Percentiles rank a stretch among this genome's conserved stretches.
Evolutionary conservation across 192 early-diverging fungal species (phyloP).

Genomic region (Podila horticola): DNA sequence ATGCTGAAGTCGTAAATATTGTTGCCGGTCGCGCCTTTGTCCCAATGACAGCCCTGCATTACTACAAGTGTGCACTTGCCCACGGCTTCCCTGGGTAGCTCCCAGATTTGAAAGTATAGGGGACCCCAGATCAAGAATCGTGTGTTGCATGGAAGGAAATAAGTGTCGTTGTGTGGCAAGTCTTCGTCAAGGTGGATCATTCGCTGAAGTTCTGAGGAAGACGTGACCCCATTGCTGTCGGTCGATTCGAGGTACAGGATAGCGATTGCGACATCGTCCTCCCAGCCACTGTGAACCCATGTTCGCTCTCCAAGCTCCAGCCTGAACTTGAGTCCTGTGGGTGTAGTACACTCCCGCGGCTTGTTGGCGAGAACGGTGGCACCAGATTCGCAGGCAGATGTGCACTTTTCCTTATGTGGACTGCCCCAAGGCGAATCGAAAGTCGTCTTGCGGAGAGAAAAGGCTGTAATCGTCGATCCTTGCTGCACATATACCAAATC

Average conservation of each 20-base stretch:
- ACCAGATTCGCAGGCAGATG: background rate
- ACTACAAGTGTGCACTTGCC: background rate
- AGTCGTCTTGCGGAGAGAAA: background rate
- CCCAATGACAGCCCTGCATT: background rate
- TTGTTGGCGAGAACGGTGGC: background rate
- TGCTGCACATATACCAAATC: background rate
- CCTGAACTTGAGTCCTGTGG: background rate
- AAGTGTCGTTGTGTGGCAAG: background rate
- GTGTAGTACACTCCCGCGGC: conserved; percentile 6
- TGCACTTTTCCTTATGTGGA: background rate
- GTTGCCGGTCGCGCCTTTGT: background rate
- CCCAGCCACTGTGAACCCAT: background rate
- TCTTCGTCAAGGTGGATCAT: background rate
- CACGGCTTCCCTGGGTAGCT: background rate
- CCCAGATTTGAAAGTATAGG: background rate
- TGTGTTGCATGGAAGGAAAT: background rate
- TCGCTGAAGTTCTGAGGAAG: background rate
- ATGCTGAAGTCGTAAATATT: background rate
- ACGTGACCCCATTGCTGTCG: background rate
- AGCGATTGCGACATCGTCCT: background rate
- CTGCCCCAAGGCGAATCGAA: background rate
- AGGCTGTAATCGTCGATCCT: background rate
- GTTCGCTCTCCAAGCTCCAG: background rate
- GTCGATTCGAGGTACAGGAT: background rate
- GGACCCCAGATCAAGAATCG: background rate